Evolutionary conservation across 129 eudicot genomes (phyloP), one percentile per base, ranked within the genome.

Genomic region (Escallonia rubra): DNA sequence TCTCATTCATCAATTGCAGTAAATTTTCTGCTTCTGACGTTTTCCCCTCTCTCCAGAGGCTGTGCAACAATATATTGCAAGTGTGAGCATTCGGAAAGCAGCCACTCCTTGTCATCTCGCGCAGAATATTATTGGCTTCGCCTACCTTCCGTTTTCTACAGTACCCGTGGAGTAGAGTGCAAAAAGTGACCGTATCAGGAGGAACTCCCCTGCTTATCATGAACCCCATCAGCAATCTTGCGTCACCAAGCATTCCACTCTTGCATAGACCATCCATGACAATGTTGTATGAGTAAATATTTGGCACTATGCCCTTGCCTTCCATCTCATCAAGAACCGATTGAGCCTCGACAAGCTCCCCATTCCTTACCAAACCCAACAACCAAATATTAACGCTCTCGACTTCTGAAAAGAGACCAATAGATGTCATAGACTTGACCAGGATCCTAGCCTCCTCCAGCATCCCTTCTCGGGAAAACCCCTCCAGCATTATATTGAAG

Each of bases 41-140:
- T 72, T 80, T 93, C 56, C 95, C 96, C 69, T 89, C 90, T 74
- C 80, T 84, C 95, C 96, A 93, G 58, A 93, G 74, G 78, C 96
- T 93, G 61, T 84, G 82, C 45, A 93, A 77, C 80, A 93, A 80
- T 63, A 87, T 89, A 74, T 89, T 93, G 81, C 95, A 89, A 46
- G 92, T 86, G 79, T 84, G 84, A 46, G 68, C 70, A 76, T 86
- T 86, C 10, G 95, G 96, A 55, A 74, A 71, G 64, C 86, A 86
- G 3, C 88, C 83, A 59, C 62, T 50, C 23, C 47, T 72, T 23
- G 76, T 80, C 98, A 93, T 93, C 78, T 78, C 86, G 63, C 74
- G 59, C 45, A 93, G 66, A 74, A 77, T 59, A 70, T 64, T 80
- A 71, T 79, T 84, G 43, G 96, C 92, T 69, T 86, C 84, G 38